These are phyloP conservation scores for Cicer judaicum DNA, from an alignment of 306 rosid genomes.

Conservation along the genomic window DNA sequence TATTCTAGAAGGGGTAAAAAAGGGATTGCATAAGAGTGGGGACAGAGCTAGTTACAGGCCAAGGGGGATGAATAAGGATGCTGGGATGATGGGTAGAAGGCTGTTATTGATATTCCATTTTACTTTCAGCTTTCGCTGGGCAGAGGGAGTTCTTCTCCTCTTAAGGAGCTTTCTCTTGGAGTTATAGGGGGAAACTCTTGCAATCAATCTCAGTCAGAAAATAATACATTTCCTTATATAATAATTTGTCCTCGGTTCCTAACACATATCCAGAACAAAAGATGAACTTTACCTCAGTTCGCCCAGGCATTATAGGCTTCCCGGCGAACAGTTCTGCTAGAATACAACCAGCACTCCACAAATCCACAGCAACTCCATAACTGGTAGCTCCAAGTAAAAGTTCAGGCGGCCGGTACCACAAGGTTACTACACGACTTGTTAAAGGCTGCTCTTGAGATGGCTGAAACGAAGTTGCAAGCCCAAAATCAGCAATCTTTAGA, in stretches of 20 bases:
- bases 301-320: conserved; percentile 87
- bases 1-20: neutral
- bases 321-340: conserved; percentile 83
- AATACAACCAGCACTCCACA: conserved; percentile 95
- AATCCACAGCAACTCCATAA: conserved; percentile 76
- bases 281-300: conserved; percentile 77
- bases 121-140: neutral
- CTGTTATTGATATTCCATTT: neutral
- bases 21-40: neutral
- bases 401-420: conserved; percentile 95
- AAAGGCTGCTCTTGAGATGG: conserved; percentile 65
- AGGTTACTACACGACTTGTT: conserved; percentile 89
- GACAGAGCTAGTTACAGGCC: neutral
- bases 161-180: neutral
- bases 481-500: conserved; percentile 86
- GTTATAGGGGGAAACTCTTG: neutral
- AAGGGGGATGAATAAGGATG: neutral
- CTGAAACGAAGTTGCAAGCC: conserved; percentile 66
- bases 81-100: neutral
- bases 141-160: neutral
- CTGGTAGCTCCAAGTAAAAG: conserved; percentile 82
- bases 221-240: neutral
- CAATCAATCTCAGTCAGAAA: neutral
- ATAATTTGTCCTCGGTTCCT: neutral
- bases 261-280: conserved; percentile 8